These are phyloP conservation scores for Tricholomella constricta DNA, from an alignment of 768 basidiomycete species.

Conservation along the genomic window DNA sequence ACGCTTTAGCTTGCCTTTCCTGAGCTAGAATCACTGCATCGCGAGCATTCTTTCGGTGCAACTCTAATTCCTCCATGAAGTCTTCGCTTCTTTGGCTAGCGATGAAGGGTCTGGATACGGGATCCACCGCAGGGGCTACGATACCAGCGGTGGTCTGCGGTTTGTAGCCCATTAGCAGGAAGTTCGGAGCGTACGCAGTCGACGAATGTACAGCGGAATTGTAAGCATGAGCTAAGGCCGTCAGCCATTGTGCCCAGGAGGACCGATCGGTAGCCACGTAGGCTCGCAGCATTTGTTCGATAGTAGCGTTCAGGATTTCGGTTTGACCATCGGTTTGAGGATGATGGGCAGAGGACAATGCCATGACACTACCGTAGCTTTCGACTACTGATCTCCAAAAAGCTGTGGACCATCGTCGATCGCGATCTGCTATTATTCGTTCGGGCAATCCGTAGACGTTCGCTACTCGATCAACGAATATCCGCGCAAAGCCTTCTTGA, in stretches of 20 bases:
- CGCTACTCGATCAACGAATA: conserved; percentile 23
- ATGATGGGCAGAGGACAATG: conserved; percentile 34
- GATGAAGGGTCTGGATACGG: background rate
- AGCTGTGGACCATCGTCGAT: conserved; percentile 19
- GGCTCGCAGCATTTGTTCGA: too few relatives aligned
- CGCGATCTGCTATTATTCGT: conserved; percentile 20
- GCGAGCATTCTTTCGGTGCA: background rate
- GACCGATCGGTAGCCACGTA: too few relatives aligned
- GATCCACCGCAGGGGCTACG: background rate
- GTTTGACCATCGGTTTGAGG: too few relatives aligned
- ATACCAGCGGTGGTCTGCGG: too few relatives aligned
- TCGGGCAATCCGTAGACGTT: conserved; percentile 23
- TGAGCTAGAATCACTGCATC: too few relatives aligned
- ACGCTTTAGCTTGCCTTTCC: too few relatives aligned
- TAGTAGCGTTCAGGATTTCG: conserved; percentile 28
- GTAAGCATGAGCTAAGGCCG: too few relatives aligned
- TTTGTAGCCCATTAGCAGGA: too few relatives aligned
- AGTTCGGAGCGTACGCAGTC: background rate
- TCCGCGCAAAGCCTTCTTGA: conserved; percentile 22
- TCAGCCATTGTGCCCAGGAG: too few relatives aligned
- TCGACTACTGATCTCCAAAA: conserved; percentile 29
- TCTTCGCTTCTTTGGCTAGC: background rate
- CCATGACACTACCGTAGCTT: conserved; percentile 16
- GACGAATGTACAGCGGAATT: too few relatives aligned
- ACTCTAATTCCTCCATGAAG: background rate